These are phyloP conservation scores for Claviceps purpurea DNA, from an alignment of 2,329 filamentous ascomycete species.

Conservation along the genomic window DNA sequence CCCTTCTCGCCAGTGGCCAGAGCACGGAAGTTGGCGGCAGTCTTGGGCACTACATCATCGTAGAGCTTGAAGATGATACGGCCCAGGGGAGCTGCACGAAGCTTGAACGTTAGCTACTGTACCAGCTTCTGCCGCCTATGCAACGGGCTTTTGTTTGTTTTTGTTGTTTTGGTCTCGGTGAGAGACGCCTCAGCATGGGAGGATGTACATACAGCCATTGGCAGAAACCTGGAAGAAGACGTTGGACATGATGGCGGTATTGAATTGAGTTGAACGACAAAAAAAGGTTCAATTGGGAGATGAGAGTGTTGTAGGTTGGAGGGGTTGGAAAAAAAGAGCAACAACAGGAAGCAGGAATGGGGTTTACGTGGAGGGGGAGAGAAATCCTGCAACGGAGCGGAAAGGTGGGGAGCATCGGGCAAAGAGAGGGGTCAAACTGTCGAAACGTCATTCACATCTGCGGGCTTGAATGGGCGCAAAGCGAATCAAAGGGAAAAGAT, in stretches of 20 bases:
- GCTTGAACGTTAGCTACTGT: not conserved
- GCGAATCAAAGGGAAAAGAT: slow-evolving; percentile 1
- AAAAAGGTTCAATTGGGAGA: not conserved
- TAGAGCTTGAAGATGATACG: slow-evolving; percentile 85
- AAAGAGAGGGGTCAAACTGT: slow-evolving; percentile 4
- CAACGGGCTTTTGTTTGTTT: not conserved
- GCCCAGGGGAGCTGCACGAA: slow-evolving; percentile 26
- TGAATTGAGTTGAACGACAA: not conserved
- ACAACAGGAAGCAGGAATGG: not conserved
- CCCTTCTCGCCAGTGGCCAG: slow-evolving; percentile 73
- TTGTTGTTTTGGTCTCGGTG: no score
- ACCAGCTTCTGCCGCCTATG: not conserved
- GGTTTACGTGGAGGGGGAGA: not conserved
- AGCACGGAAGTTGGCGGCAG: slow-evolving; percentile 69
- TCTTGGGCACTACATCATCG: slow-evolving; percentile 79
- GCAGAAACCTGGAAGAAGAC: slow-evolving; percentile 9
- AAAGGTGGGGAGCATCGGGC: not conserved
- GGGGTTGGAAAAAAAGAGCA: not conserved
- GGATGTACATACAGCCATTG: slow-evolving; percentile 6
- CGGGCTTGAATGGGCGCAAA: not conserved
- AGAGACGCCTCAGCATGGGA: no score
- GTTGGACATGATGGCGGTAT: slow-evolving; percentile 3
- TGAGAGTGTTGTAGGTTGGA: not conserved
- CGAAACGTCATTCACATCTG: slow-evolving; percentile 6
- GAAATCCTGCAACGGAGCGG: not conserved